A percentile compares a stretch with the other conserved stretches of the same genome.
Evolutionary conservation across 352 stramenopile species (phyloP).

Genomic region (Phytophthora brassicae): DNA sequence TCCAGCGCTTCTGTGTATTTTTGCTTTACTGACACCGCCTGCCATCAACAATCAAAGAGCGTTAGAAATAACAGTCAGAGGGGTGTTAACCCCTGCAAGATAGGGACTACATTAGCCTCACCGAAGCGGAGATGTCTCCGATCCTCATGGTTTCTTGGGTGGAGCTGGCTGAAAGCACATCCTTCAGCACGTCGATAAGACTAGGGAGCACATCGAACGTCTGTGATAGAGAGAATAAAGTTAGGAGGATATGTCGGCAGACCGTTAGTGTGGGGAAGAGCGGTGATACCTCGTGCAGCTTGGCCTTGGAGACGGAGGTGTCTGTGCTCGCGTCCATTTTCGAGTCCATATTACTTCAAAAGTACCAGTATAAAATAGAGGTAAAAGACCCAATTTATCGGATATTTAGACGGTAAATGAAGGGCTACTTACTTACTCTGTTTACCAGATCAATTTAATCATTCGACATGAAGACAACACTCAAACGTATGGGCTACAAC

Average conservation of each 20-base stretch:
- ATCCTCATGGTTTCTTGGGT: slow-evolving; percentile 77
- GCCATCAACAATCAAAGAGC: neutral
- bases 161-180: slow-evolving; percentile 74
- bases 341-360: neutral
- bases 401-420: too few species aligned
- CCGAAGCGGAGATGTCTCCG: slow-evolving; percentile 79
- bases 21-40: slow-evolving; percentile 76
- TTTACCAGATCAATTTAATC: too few species aligned
- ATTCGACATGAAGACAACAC: too few species aligned
- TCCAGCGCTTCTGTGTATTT: slow-evolving; percentile 75
- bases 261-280: neutral
- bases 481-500: too few species aligned
- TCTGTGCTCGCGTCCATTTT: slow-evolving; percentile 40
- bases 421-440: too few species aligned
- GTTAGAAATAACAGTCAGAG: neutral
- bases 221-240: slow-evolving; percentile 22
- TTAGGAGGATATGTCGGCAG: neutral
- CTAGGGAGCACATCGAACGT: slow-evolving; percentile 81
- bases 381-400: neutral
- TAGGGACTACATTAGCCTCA: slow-evolving; percentile 22
- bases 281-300: slow-evolving; percentile 59
- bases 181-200: slow-evolving; percentile 85
- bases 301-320: slow-evolving; percentile 58
- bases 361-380: neutral
- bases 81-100: too few species aligned